Evolutionary conservation across 306 rosid species (phyloP).

Genomic region (Corylus americana): DNA sequence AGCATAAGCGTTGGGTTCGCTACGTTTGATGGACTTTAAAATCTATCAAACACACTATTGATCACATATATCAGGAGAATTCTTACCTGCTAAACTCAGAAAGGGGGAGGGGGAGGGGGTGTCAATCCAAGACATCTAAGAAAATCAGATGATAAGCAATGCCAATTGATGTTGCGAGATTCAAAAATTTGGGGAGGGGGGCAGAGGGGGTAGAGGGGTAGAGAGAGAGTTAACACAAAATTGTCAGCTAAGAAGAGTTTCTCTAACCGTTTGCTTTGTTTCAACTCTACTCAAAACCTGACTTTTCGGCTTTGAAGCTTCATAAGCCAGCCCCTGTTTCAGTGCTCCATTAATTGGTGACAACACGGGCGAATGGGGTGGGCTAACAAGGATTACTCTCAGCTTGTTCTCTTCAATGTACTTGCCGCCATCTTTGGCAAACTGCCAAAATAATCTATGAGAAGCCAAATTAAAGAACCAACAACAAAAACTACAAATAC

Average conservation of each 20-base stretch:
- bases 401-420: slow-evolving; percentile 77
- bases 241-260: slow-evolving; percentile 25
- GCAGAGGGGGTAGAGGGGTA: too few relatives aligned
- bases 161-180: slow-evolving; percentile 12
- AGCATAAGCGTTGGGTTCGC: not conserved
- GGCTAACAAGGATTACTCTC: slow-evolving; percentile 65
- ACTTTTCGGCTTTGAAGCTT: slow-evolving; percentile 20
- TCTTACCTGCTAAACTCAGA: slow-evolving; percentile 15
- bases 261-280: slow-evolving; percentile 52
- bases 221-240: slow-evolving; percentile 7
- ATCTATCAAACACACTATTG: not conserved
- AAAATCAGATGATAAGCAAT: slow-evolving; percentile 19
- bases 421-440: slow-evolving; percentile 59
- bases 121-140: not conserved
- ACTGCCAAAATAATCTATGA: slow-evolving; percentile 49
- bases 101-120: slow-evolving; percentile 1
- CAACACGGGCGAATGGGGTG: slow-evolving; percentile 54
- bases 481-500: slow-evolving; percentile 34
- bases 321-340: slow-evolving; percentile 48
- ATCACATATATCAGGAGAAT: slow-evolving; percentile 17
- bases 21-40: not conserved
- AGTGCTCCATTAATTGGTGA: slow-evolving; percentile 56
- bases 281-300: slow-evolving; percentile 36
- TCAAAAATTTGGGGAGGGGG: slow-evolving; percentile 1
- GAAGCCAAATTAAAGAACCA: slow-evolving; percentile 18